Conservation (phyloP, 1,284 basidiomycete species). For the Gyrodon tennesseensis region DNA sequence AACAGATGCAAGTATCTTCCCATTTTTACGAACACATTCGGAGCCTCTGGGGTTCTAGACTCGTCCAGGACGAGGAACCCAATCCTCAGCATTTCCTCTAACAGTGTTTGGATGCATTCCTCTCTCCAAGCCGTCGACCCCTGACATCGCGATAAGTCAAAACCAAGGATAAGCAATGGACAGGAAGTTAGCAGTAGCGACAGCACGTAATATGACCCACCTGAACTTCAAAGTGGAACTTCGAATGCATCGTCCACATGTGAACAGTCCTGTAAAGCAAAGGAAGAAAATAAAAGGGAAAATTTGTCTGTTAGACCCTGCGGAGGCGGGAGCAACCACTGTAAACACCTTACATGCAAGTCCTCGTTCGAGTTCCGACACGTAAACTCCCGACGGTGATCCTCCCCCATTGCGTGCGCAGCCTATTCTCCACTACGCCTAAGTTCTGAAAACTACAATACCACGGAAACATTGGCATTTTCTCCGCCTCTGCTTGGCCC, state of each 20-base stretch:
- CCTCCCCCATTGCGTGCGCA: constrained; percentile 16
- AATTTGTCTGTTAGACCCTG: no score
- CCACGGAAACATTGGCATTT: constrained; percentile 16
- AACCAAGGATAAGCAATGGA: background rate
- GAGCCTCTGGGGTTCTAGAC: background rate
- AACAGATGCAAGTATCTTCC: constrained; percentile 1
- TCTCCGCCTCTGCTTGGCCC: background rate
- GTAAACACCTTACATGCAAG: constrained; percentile 18
- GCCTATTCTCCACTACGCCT: constrained; percentile 24
- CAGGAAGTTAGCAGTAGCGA: background rate
- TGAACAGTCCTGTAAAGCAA: constrained; percentile 21
- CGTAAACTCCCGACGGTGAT: constrained; percentile 13
- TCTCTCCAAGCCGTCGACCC: constrained; percentile 34
- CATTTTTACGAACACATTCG: background rate
- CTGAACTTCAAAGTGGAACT: constrained; percentile 26
- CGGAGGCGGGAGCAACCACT: background rate
- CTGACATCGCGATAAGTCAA: constrained; percentile 12
- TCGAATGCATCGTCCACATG: constrained; percentile 34
- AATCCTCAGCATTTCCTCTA: constrained; percentile 33
- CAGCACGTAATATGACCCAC: constrained; percentile 8
- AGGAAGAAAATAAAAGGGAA: background rate
- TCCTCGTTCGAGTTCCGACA: constrained; percentile 21
- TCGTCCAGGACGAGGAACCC: constrained; percentile 26
- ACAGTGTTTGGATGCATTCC: constrained; percentile 26
- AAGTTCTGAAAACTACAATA: constrained; percentile 27